Conservation (phyloP, 768 basidiomycete genomes). For the Auricularia sp. region DNA sequence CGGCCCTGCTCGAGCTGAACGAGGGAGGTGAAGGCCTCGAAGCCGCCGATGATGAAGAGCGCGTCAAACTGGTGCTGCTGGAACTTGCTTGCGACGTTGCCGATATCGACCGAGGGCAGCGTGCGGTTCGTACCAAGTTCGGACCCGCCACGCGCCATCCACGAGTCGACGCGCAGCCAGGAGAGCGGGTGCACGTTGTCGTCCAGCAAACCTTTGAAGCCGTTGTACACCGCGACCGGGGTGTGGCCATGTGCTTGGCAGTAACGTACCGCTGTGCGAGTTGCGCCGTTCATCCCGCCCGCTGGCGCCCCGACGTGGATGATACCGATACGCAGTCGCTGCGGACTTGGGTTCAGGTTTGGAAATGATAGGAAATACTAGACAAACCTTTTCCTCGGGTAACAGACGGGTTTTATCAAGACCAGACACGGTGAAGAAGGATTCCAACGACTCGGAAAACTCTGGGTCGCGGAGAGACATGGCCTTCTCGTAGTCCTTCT, state of each 20-base stretch:
- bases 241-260: slow-evolving; percentile 87
- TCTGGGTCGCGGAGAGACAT: slow-evolving; percentile 87
- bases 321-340: slow-evolving; percentile 64
- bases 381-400: slow-evolving; percentile 27
- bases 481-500: slow-evolving; percentile 77
- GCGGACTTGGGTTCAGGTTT: slow-evolving; percentile 10
- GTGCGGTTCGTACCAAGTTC: slow-evolving; percentile 95
- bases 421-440: slow-evolving; percentile 67
- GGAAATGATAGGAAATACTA: background rate
- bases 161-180: slow-evolving; percentile 95
- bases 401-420: slow-evolving; percentile 46
- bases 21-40: slow-evolving; percentile 84
- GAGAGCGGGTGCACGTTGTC: slow-evolving; percentile 78
- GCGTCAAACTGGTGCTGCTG: slow-evolving; percentile 74
- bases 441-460: slow-evolving; percentile 75
- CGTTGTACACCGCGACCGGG: slow-evolving; percentile 89
- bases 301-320: slow-evolving; percentile 95
- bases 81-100: slow-evolving; percentile 82
- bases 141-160: slow-evolving; percentile 93
- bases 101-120: slow-evolving; percentile 78
- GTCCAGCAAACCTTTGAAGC: slow-evolving; percentile 89
- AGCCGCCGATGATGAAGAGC: slow-evolving; percentile 87
- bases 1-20: slow-evolving; percentile 70
- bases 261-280: slow-evolving; percentile 87
- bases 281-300: slow-evolving; percentile 98